Conservation (phyloP, 495 filamentous ascomycete genomes). For the Immersiella caudata region DNA sequence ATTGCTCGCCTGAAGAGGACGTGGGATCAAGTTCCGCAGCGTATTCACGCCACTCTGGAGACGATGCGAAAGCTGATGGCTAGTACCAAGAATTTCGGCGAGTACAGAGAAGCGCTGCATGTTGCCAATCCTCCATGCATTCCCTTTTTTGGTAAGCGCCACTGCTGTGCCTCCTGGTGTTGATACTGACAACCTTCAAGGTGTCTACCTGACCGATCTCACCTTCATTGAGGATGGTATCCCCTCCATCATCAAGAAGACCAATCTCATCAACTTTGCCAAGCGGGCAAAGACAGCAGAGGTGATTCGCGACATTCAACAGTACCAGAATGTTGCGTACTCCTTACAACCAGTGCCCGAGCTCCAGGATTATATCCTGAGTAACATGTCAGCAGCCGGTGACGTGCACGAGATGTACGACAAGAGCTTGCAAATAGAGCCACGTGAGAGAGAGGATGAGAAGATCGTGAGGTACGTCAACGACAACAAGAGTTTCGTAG, state of each 20-base stretch:
- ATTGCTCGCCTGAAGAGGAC: constrained; percentile 92
- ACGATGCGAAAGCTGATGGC: constrained; percentile 93
- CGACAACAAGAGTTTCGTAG: background rate
- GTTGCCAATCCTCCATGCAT: constrained; percentile 94
- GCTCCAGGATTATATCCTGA: constrained; percentile 94
- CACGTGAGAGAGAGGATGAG: constrained; percentile 93
- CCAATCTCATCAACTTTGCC: constrained; percentile 95
- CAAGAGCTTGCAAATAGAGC: constrained; percentile 87
- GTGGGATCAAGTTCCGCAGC: constrained; percentile 89
- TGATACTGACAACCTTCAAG: constrained; percentile 47
- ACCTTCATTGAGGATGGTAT: constrained; percentile 99
- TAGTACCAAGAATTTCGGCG: constrained; percentile 96
- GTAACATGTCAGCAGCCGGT: constrained; percentile 88
- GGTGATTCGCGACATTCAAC: constrained; percentile 96
- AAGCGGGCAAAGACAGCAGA: constrained; percentile 98
- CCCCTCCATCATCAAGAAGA: constrained; percentile 90
- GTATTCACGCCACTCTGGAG: constrained; percentile 77
- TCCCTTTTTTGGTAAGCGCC: constrained; percentile 86
- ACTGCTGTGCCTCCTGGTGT: constrained; percentile 19
- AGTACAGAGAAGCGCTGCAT: constrained; percentile 92
- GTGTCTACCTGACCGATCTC: constrained; percentile 95
- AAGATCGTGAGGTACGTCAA: constrained; percentile 63
- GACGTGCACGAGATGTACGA: constrained; percentile 99
- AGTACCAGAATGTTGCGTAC: constrained; percentile 96
- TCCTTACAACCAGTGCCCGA: constrained; percentile 84